phyloP scores from a whole-genome alignment of 176 grass and related monocot genomes.

The Cenchrus purpureus region DNA sequence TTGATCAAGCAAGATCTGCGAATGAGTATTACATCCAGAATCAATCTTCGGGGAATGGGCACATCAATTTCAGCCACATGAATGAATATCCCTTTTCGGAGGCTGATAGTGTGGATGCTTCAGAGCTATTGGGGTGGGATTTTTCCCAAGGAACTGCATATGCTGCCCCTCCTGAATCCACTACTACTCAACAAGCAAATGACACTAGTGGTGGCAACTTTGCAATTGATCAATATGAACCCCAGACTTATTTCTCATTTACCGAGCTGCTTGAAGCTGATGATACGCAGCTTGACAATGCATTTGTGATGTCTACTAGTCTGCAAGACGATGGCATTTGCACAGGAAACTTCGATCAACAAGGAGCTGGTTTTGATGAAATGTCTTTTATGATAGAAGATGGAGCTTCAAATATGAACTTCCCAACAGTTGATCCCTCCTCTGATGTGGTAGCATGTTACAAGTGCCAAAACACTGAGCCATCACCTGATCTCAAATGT shows the following conservation, averaged over 20 bases:
- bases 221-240: constrained; percentile 55
- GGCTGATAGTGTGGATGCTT: constrained; percentile 50
- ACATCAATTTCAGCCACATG: constrained; percentile 40
- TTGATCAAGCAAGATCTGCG: constrained; percentile 33
- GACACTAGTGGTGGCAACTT: constrained; percentile 47
- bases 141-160: constrained; percentile 55
- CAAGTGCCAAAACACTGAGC: constrained; percentile 56
- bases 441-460: constrained; percentile 40
- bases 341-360: constrained; percentile 40
- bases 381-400: constrained; percentile 34
- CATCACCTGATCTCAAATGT: constrained; percentile 54
- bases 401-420: constrained; percentile 35
- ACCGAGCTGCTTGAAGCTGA: constrained; percentile 75
- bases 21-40: constrained; percentile 43
- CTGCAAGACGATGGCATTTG: constrained; percentile 37
- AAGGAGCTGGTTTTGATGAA: constrained; percentile 48
- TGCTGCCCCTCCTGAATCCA: constrained; percentile 26
- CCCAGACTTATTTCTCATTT: constrained; percentile 80
- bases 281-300: constrained; percentile 55
- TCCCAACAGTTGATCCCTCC: constrained; percentile 23
- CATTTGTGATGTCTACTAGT: constrained; percentile 41
- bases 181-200: constrained; percentile 44
- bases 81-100: constrained; percentile 54
- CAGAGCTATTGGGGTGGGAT: constrained; percentile 59
- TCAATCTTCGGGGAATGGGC: constrained; percentile 40